Percentiles rank a stretch among this genome's conserved stretches.
These are phyloP conservation scores for Taphrina pruni DNA, from an alignment of 1,139 yeast genomes.

Conservation along the genomic window DNA sequence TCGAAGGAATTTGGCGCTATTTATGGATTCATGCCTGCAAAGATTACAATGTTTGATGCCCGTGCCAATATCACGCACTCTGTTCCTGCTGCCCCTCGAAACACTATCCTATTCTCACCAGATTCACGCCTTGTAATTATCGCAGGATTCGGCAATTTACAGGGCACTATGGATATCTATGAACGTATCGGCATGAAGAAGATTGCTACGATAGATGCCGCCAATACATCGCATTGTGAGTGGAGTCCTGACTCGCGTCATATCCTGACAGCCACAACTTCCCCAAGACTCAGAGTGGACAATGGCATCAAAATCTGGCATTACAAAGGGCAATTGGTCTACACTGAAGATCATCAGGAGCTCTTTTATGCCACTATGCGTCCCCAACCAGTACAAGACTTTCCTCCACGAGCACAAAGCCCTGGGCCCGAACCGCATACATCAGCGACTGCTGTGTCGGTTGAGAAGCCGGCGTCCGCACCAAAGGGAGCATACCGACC, in stretches of 20 bases:
- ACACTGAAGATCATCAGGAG: slow-evolving; percentile 78
- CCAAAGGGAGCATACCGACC: slow-evolving; percentile 84
- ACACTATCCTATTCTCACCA: slow-evolving; percentile 89
- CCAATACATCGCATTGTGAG: slow-evolving; percentile 92
- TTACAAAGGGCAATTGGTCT: slow-evolving; percentile 80
- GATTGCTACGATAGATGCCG: slow-evolving; percentile 82
- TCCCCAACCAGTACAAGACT: slow-evolving; percentile 66
- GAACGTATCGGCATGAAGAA: slow-evolving; percentile 87
- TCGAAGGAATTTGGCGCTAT: slow-evolving; percentile 97
- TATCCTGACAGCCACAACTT: slow-evolving; percentile 92
- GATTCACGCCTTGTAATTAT: slow-evolving; percentile 89
- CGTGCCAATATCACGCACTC: slow-evolving; percentile 87
- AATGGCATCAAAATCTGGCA: slow-evolving; percentile 96
- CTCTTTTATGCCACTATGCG: slow-evolving; percentile 75
- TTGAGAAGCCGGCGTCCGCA: slow-evolving; percentile 60
- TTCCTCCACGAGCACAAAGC: slow-evolving; percentile 63
- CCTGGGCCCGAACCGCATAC: slow-evolving; percentile 72
- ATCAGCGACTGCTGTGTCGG: slow-evolving; percentile 57
- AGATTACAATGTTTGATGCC: slow-evolving; percentile 91
- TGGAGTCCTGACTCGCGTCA: slow-evolving; percentile 99
- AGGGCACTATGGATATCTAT: slow-evolving; percentile 93
- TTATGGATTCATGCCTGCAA: slow-evolving; percentile 96
- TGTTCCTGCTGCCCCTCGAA: slow-evolving; percentile 85
- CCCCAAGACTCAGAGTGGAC: slow-evolving; percentile 96
- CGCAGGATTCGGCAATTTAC: slow-evolving; percentile 98